A percentile compares a stretch with the other conserved stretches of the same genome.
Conservation (phyloP, 2,329 filamentous ascomycete genomes). For the Trichoderma sp. region DNA sequence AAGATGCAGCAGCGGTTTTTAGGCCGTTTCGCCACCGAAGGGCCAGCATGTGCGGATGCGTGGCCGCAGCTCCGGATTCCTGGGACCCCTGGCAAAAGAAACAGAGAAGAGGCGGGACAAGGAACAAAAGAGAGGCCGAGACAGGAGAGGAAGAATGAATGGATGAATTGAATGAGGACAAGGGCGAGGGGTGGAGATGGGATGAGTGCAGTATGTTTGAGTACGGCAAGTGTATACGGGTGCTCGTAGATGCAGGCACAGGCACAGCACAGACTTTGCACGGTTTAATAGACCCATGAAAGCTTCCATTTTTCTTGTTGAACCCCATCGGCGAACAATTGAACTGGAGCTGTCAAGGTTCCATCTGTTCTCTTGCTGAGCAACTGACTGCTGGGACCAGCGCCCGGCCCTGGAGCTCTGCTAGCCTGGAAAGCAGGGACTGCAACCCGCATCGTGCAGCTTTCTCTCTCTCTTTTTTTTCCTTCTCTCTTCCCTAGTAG, state of each 20-base stretch:
- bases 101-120: neutral
- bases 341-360: neutral
- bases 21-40: neutral
- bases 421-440: neutral
- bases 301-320: neutral
- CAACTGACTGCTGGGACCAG: neutral
- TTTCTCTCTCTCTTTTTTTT: neutral
- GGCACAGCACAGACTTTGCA: neutral
- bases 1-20: neutral
- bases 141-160: neutral
- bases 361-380: neutral
- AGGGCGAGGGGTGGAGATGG: neutral
- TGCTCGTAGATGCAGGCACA: neutral
- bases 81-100: neutral
- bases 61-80: neutral
- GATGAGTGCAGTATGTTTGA: neutral
- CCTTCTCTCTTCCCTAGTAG: neutral
- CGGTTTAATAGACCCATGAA: no score
- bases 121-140: neutral
- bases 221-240: neutral
- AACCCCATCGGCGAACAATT: neutral
- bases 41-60: neutral
- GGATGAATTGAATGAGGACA: neutral
- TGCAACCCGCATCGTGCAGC: neutral
- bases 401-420: neutral